Percentiles rank a stretch among this genome's conserved stretches.
phyloP scores from a whole-genome alignment of 371 early-diverging fungal genomes.

The Zychaea mexicana region DNA sequence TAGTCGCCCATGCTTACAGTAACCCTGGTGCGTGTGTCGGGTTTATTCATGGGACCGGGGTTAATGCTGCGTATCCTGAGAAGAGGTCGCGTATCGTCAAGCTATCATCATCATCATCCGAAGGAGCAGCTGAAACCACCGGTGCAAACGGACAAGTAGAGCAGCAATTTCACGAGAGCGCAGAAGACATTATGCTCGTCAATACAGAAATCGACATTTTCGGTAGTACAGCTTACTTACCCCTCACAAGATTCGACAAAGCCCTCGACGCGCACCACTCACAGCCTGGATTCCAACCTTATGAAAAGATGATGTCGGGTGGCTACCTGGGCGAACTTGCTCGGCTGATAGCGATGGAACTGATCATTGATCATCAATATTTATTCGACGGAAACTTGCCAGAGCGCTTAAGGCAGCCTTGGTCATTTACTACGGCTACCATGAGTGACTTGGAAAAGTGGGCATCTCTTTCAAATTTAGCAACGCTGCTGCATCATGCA shows the following conservation, averaged over 20 bases:
- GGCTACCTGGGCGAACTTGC: constrained; percentile 91
- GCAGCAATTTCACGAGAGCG: neutral
- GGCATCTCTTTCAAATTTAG: no score
- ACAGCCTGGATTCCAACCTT: constrained; percentile 79
- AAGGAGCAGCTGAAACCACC: neutral
- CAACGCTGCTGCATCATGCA: no score
- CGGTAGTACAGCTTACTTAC: constrained; percentile 72
- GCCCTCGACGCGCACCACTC: constrained; percentile 72
- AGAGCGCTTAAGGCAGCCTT: constrained; percentile 51
- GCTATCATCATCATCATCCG: constrained; percentile 12
- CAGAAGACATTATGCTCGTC: constrained; percentile 56
- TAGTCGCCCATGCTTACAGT: constrained; percentile 81
- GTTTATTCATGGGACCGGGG: constrained; percentile 90
- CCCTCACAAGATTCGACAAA: constrained; percentile 81
- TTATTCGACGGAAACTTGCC: constrained; percentile 69
- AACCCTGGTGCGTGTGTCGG: constrained; percentile 74
- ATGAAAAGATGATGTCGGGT: constrained; percentile 94
- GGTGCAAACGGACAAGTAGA: neutral
- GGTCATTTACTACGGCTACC: constrained; percentile 72
- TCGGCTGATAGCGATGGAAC: constrained; percentile 72
- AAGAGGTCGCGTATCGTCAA: constrained; percentile 21
- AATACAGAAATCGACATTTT: constrained; percentile 87
- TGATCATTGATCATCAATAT: constrained; percentile 56
- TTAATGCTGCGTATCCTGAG: constrained; percentile 72
- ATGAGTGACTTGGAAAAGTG: constrained; percentile 55